These are phyloP conservation scores for Pachyrhizus erosus DNA, from an alignment of 306 rosid species.

Conservation along the genomic window DNA sequence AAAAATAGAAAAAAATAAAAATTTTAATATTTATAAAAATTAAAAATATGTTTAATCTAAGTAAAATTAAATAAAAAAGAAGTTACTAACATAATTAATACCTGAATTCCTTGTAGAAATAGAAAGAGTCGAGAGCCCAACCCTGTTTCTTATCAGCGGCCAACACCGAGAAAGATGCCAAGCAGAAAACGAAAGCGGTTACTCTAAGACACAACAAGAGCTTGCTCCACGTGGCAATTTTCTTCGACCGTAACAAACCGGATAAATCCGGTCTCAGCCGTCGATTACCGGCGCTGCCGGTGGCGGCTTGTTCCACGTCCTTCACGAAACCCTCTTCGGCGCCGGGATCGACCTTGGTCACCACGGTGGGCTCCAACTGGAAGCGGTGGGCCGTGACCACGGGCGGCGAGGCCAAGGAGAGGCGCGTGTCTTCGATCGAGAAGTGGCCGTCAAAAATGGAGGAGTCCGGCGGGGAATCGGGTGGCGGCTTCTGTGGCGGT, in stretches of 20 bases:
- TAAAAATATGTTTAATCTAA: too few relatives aligned
- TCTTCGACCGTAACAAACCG: slow-evolving; percentile 44
- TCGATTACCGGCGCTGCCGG: slow-evolving; percentile 42
- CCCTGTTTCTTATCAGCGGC: slow-evolving; percentile 70
- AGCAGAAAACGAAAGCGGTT: slow-evolving; percentile 58
- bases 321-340: slow-evolving; percentile 55
- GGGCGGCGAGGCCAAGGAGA: slow-evolving; percentile 42
- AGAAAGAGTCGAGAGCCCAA: slow-evolving; percentile 81
- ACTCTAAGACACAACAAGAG: slow-evolving; percentile 61
- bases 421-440: slow-evolving; percentile 25
- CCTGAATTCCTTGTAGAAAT: slow-evolving; percentile 82
- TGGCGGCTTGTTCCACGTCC: slow-evolving; percentile 41
- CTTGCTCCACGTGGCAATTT: slow-evolving; percentile 53
- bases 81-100: neutral
- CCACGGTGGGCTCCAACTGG: slow-evolving; percentile 59
- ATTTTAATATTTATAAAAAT: too few relatives aligned
- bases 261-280: slow-evolving; percentile 57
- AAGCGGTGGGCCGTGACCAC: slow-evolving; percentile 54
- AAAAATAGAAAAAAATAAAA: too few relatives aligned
- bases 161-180: slow-evolving; percentile 74
- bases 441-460: slow-evolving; percentile 53
- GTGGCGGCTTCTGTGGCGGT: slow-evolving; percentile 29
- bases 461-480: slow-evolving; percentile 42
- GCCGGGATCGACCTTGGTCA: slow-evolving; percentile 61
- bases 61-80: neutral